Percentiles rank a stretch among this genome's conserved stretches.
Evolutionary conservation across 768 basidiomycete genomes (phyloP).

Genomic region (Leccinum rimulosum): DNA sequence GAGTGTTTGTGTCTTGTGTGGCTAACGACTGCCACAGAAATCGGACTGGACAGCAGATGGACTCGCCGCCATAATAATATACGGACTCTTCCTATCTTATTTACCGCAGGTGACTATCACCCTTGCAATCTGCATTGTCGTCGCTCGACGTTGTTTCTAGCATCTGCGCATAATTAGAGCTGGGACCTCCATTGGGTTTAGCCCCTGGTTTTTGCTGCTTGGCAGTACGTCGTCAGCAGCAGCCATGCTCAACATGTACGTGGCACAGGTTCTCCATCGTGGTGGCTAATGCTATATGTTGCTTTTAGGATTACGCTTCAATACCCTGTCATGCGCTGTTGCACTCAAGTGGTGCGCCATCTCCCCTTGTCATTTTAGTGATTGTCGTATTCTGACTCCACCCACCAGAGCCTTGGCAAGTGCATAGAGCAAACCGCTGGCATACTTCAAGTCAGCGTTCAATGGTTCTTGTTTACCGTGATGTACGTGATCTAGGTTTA

Average conservation of each 20-base stretch:
- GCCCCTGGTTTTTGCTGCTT: slow-evolving; percentile 86
- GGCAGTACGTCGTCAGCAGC: slow-evolving; percentile 84
- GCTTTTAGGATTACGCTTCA: slow-evolving; percentile 73
- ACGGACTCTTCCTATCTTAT: slow-evolving; percentile 81
- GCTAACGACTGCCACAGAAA: slow-evolving; percentile 40
- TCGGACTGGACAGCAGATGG: slow-evolving; percentile 67
- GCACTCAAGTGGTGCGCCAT: slow-evolving; percentile 64
- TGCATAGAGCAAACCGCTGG: slow-evolving; percentile 84
- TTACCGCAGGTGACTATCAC: slow-evolving; percentile 62
- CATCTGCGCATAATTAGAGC: slow-evolving; percentile 77
- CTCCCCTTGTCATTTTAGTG: background rate
- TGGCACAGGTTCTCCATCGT: background rate
- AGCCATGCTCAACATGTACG: slow-evolving; percentile 81
- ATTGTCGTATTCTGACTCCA: background rate
- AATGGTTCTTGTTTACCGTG: slow-evolving; percentile 81
- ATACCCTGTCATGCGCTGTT: slow-evolving; percentile 80
- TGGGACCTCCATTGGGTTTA: slow-evolving; percentile 84
- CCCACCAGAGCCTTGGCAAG: slow-evolving; percentile 54
- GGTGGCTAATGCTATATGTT: background rate
- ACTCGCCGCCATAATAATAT: slow-evolving; percentile 62
- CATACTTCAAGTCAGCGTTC: slow-evolving; percentile 73
- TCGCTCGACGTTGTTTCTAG: slow-evolving; percentile 34
- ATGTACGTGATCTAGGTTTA: slow-evolving; percentile 55
- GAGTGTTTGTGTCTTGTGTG: background rate
- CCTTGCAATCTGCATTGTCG: background rate